Conservation (phyloP, 768 basidiomycete genomes). For the Leccinum variicolor region DNA sequence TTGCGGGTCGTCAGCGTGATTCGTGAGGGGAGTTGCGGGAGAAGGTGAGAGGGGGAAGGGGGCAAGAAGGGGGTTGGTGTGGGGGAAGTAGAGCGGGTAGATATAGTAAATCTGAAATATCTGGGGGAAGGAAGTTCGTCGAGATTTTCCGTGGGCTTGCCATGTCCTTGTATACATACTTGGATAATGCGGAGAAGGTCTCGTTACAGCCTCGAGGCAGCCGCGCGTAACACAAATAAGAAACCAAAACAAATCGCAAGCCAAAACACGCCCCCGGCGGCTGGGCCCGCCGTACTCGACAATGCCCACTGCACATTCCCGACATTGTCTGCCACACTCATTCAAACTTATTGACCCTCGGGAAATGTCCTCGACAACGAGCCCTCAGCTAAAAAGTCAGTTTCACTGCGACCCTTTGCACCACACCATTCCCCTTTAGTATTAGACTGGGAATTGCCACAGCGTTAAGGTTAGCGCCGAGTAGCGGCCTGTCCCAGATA, state of each 20-base stretch:
- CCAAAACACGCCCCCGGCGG: not conserved
- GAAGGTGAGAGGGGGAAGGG: not conserved
- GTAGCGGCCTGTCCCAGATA: conserved; percentile 4
- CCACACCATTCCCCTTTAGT: conserved; percentile 9
- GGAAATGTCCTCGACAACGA: conserved; percentile 1
- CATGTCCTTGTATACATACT: conserved; percentile 23
- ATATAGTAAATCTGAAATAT: conserved; percentile 8
- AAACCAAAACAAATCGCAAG: not conserved
- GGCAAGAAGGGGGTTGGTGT: not conserved
- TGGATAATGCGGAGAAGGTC: conserved; percentile 25
- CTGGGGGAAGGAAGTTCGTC: conserved; percentile 1
- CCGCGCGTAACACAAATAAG: conserved; percentile 10
- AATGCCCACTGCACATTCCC: not conserved
- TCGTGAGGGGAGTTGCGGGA: conserved; percentile 24
- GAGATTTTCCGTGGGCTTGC: conserved; percentile 20
- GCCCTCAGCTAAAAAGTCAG: not conserved
- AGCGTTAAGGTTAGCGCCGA: conserved; percentile 13
- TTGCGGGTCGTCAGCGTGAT: conserved; percentile 28
- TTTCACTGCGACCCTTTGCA: conserved; percentile 8
- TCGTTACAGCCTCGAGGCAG: conserved; percentile 29
- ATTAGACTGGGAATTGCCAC: conserved; percentile 11
- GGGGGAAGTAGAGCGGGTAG: conserved; percentile 12
- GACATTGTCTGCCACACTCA: not conserved
- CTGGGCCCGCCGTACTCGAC: not conserved
- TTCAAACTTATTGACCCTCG: not conserved